Percentiles rank a stretch among this genome's conserved stretches.
Conservation (phyloP, 768 basidiomycete species). For the Boletus sp. region DNA sequence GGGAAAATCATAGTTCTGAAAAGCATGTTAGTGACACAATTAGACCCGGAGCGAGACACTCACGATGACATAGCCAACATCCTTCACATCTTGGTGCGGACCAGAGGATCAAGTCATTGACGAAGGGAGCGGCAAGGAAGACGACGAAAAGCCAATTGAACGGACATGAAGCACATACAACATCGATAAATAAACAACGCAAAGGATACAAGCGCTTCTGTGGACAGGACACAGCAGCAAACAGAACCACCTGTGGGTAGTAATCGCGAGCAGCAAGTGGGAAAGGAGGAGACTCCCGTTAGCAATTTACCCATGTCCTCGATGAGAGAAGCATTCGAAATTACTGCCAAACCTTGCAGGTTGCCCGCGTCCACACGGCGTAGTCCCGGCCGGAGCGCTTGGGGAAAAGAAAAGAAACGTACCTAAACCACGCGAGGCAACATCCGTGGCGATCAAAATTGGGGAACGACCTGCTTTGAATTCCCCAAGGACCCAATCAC, state of each 20-base stretch:
- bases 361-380: conserved; percentile 32
- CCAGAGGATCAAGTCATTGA: conserved; percentile 30
- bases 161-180: conserved; percentile 32
- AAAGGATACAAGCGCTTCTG: conserved; percentile 32
- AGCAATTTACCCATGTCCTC: conserved; percentile 25
- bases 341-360: conserved; percentile 26
- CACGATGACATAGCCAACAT: conserved; percentile 96
- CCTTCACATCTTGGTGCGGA: conserved; percentile 84
- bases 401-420: conserved; percentile 52
- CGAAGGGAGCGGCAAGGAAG: conserved; percentile 22
- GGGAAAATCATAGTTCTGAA: conserved; percentile 93
- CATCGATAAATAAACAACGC: conserved; percentile 31
- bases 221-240: conserved; percentile 26
- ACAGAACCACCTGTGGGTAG: conserved; percentile 25
- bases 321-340: conserved; percentile 19
- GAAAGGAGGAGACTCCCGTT: conserved; percentile 9
- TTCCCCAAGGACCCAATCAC: conserved; percentile 98
- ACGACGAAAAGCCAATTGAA: conserved; percentile 11
- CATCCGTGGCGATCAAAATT: conserved; percentile 98
- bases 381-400: conserved; percentile 32
- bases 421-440: conserved; percentile 99
- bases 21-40: conserved; percentile 5
- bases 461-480: conserved; percentile 98
- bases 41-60: conserved; percentile 32
- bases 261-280: conserved; percentile 24